Base-by-base conservation (phyloP, 257 asterid genomes). In the Anisodus acutangulus region DNA sequence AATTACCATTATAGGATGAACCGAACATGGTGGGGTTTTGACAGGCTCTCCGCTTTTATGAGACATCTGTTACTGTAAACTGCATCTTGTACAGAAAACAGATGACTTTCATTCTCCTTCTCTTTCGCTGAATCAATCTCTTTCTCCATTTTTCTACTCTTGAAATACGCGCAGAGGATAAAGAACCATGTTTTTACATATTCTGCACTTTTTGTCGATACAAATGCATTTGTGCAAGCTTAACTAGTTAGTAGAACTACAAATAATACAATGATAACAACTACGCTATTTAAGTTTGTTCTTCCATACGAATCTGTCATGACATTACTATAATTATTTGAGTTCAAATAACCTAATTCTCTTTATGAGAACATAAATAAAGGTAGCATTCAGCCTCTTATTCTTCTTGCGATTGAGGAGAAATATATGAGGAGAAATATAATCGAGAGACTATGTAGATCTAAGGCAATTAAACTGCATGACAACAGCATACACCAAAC, bases 31-130 rank as follows among this genome's bases (percentile, higher is more conserved):
- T 76, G 64, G 49, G 81, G 47, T 51, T 76, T 76, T 53, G 81
- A 53, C 55, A 55, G 54, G 70, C 31, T 55, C 74, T 55, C 53
- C 79, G 39, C 51, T 60, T 45, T 54, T 22, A 64, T 60, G 26
- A 72, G 83, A 71, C 83, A 35, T 57, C 79, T 85, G 88, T 84
- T 37, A 72, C 81, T 70, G 67, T 78, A 86, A 81, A 58, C 83
- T 80, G 82, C 62, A 82, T 22, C 51, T 62, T 64, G 83, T 39
- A 76, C 60, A 80, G 81, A 17, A 31, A 41, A 49, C 37, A 86
- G 76, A 35, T 13, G 41, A 53, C 64, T 37, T 19, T 22, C 55
- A 17, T n/a, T 53, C 53, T 13, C 60, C n/a, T 19, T 19, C 80
- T 76, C 63, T 76, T 76, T 76, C 26, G 26, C 64, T 51, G 64